These are phyloP conservation scores for Chiua virens DNA, from an alignment of 768 basidiomycete species.

Conservation along the genomic window DNA sequence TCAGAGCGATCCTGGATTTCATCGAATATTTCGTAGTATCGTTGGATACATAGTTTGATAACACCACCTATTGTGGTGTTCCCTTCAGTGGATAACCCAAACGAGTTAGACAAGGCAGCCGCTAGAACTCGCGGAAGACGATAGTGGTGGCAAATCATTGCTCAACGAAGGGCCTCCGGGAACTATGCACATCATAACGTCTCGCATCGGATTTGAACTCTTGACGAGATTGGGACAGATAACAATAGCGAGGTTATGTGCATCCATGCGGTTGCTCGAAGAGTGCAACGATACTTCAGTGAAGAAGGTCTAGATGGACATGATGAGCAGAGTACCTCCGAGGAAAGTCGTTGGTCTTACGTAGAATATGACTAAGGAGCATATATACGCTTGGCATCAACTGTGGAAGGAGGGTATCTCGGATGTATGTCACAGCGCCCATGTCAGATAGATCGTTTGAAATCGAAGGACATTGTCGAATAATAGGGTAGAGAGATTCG, in stretches of 20 bases:
- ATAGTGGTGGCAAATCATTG: conserved; percentile 24
- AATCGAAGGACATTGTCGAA: conserved; percentile 66
- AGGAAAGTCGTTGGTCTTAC: conserved; percentile 37
- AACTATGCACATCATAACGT: conserved; percentile 73
- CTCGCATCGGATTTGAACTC: conserved; percentile 62
- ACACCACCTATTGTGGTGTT: conserved; percentile 68
- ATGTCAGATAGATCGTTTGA: conserved; percentile 55
- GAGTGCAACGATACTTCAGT: conserved; percentile 75
- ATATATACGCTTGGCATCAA: conserved; percentile 74
- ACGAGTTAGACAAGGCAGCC: conserved; percentile 21
- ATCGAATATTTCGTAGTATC: conserved; percentile 85
- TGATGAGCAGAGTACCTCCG: conserved; percentile 6
- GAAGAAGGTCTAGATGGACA: conserved; percentile 59
- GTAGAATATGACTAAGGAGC: conserved; percentile 66
- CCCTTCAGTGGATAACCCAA: conserved; percentile 40
- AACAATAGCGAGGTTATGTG: conserved; percentile 78
- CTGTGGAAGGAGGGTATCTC: conserved; percentile 64
- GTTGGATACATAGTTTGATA: conserved; percentile 75
- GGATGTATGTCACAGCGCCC: conserved; percentile 61
- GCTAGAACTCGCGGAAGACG: conserved; percentile 12
- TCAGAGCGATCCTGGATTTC: conserved; percentile 74
- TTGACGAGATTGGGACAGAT: conserved; percentile 79
- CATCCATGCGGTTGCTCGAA: conserved; percentile 74
- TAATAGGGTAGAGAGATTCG: conserved; percentile 61
- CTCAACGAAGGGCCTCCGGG: conserved; percentile 46